phyloP scores from a whole-genome alignment of 371 early-diverging fungal genomes.

The Haplosporangium sp. region DNA sequence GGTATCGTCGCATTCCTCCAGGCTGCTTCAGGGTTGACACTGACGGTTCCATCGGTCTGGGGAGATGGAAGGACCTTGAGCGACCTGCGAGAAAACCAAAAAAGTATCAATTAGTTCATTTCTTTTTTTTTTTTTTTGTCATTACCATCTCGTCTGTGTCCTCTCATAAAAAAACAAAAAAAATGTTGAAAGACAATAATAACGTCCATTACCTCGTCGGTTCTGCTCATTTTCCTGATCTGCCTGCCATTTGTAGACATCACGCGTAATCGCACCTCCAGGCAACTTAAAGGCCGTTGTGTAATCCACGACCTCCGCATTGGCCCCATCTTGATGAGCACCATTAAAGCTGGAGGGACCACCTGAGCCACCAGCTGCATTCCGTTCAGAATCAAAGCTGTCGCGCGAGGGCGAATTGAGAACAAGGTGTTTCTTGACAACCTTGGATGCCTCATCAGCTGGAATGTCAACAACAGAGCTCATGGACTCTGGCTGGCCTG shows the following conservation, averaged over 20 bases:
- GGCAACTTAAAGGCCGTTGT: slow-evolving; percentile 66
- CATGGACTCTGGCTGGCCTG: slow-evolving; percentile 18
- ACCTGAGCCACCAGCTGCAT: slow-evolving; percentile 27
- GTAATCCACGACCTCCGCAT: slow-evolving; percentile 52
- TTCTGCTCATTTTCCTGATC: slow-evolving; percentile 71
- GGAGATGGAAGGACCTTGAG: slow-evolving; percentile 68
- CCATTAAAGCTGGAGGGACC: slow-evolving; percentile 49
- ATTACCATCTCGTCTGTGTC: not conserved
- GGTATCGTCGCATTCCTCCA: slow-evolving; percentile 91
- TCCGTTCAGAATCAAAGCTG: slow-evolving; percentile 43
- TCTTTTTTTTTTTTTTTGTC: not conserved
- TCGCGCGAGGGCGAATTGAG: slow-evolving; percentile 59
- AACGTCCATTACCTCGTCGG: slow-evolving; percentile 49
- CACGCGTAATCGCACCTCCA: slow-evolving; percentile 85
- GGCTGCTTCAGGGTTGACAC: slow-evolving; percentile 71
- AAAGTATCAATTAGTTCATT: not conserved
- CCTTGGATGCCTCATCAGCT: slow-evolving; percentile 76
- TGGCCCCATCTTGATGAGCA: slow-evolving; percentile 47
- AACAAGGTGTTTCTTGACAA: slow-evolving; percentile 78
- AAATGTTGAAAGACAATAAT: not conserved
- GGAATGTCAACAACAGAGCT: slow-evolving; percentile 62
- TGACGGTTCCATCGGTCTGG: slow-evolving; percentile 57
- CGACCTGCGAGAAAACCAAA: slow-evolving; percentile 38
- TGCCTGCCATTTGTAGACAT: slow-evolving; percentile 94
- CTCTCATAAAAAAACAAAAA: not conserved